Base-by-base conservation (phyloP, 805 yeast species). In the Dipodascopsis tothii region DNA sequence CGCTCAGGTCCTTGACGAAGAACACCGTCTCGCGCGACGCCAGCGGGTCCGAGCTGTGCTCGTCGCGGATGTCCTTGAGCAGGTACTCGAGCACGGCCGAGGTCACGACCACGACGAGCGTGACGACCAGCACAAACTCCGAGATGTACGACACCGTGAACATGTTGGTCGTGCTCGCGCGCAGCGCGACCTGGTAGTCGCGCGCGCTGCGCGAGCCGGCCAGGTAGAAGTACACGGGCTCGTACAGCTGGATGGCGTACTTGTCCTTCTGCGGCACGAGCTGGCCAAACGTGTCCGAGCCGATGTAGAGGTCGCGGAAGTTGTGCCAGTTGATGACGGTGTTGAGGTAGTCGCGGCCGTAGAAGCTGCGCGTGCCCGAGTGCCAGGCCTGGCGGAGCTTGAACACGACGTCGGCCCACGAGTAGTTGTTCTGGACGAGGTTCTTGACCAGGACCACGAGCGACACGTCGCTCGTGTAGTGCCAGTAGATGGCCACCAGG, bases 1-100 rank as follows among this genome's bases (percentile, higher is more conserved):
- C 78, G 22, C 65, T 59, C 14, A 70, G 68, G 42, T 64, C 72
- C 63, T 67, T 75, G 55, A 56, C 53, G 46, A 59, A 45, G 35
- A 49, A 43, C 4, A 47, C 51, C 5, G 53, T 51, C 7, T 39
- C 35, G 3, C 55, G 64, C 46, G 19, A 57, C 44, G 56, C 58
- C 37, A 52, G 46, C 23, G 43, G 43, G 22, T 45, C 54, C 33
- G 38, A 56, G 51, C 37, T 40, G 4, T 36, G 55, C 52, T 54
- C 53, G 25, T 51, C 58, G 2, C 48, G 41, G 4, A 40, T 37
- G 18, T 56, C 51, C 4, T 44, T 44, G 4, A 54, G 48, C 36
- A 55, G 19, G 21, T 30, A 37, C 17, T 40, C 40, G n/a, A 55
- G 30, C 14, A 55, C 20, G 11, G 44, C 16, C 6, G 55, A 44